Evolutionary conservation across 768 basidiomycete genomes (phyloP), one percentile per base, ranked within the genome.

Genomic region (Porphyrellus cyaneotinctus): DNA sequence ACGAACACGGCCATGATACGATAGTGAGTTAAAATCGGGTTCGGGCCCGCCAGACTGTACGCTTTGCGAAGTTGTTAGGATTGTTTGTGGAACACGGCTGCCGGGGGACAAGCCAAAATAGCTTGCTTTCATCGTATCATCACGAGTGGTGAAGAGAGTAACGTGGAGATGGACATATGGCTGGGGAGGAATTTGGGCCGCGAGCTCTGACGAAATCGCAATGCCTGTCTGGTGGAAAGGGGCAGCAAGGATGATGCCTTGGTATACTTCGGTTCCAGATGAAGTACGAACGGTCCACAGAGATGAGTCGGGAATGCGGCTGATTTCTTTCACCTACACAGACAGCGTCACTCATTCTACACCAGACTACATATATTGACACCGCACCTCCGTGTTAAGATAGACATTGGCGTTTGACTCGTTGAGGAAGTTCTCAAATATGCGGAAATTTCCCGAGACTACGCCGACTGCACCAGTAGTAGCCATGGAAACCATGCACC

Each of bases 111-210:
- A 73, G 43, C 76, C 78, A 66, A 97, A 94, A 70, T 91, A 92
- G 3, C 72, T 70, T 0, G 90, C 73, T 56, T 82, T 78, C 9
- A 87, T 74, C 11, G 67, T 69, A 5, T 83, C 70, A 2, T 84
- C 74, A 12, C 83, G 84, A 2, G 95, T 97, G n/a, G 85, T 79
- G 35, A 98, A 75, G 20, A 93, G 78, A 11, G 95, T 97, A 46
- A 95, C 93, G 64, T 95, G 90, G 2, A 97, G 82, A 58, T 79
- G 82, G 43, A 92, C 78, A 65, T 95, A 97, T 20, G 85, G 83
- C 58, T 89, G 87, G 33, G 74, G 62, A 2, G 86, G 84, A 30
- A 93, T 79, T 43, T 75, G 75, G 4, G 74, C 67, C 6, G 78
- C 64, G 28, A 87, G 66, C 17, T 78, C 63, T 6, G 66, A 47